Evolutionary conservation across 352 stramenopile genomes (phyloP), one percentile per base, ranked within the genome.

Genomic region (Phytopythium cucurbitacearum): DNA sequence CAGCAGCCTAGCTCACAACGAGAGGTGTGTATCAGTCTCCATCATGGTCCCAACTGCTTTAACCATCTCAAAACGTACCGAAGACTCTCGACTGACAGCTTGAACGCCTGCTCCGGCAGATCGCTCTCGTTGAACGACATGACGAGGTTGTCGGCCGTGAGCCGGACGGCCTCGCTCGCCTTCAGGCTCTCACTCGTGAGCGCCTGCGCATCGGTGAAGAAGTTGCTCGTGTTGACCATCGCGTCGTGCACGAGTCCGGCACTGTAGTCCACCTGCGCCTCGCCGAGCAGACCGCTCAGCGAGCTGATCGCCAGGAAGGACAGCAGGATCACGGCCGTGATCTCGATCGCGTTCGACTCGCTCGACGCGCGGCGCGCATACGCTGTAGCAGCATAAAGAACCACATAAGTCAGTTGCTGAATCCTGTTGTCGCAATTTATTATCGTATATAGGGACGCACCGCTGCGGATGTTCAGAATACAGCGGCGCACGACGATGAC

Each of bases 231-330:
- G 56, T 93, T 93, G 39, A 65, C 71, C 80, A 93, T 89, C 15
- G 78, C 82, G 48, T 87, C 69, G 40, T 71, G 67, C 51, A 91
- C 68, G 34, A 89, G 67, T 7, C 81, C 70, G n/a, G 80, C 75
- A 49, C 80, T 89, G 74, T 93, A 93, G 63, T 93, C 80, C 33
- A 91, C 78, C 48, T 93, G 82, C 33, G 77, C 82, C 59, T 91
- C 80, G 47, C 80, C 82, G 34, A 93, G 57, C 11, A 93, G 63
- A 8, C 82, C 82, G 7, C 76, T 78, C 8, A 93, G 57, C 9
- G 82, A 71, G 39, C 73, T 89, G 48, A 93, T 73, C 6, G 82
- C 82, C 41, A 89, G 65, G 56, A 93, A 78, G 10, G 77, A 83
- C 40, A 93, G 65, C 46, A 93, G 48, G 21, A 83, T 64, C 47